Conservation (phyloP, 495 filamentous ascomycete species). For the Cetradonia linearis region DNA sequence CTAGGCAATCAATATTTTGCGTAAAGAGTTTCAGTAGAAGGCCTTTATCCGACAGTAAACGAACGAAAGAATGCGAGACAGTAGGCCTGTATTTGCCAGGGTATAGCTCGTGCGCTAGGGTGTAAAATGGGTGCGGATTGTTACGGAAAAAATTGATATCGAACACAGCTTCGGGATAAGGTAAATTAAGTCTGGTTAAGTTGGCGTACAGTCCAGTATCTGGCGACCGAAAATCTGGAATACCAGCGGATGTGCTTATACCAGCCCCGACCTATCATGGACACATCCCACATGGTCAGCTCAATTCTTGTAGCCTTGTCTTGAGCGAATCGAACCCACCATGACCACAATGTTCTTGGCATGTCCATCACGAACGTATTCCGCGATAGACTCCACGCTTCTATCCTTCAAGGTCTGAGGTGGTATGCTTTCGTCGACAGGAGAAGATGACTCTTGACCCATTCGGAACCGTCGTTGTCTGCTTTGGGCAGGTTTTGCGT, state of each 20-base stretch:
- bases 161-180: slow-evolving; percentile 68
- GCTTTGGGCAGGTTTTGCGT: slow-evolving; percentile 23
- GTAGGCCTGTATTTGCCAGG: slow-evolving; percentile 87
- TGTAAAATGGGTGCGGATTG: slow-evolving; percentile 86
- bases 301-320: background rate
- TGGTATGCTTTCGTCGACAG: slow-evolving; percentile 52
- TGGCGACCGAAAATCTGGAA: slow-evolving; percentile 80
- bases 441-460: slow-evolving; percentile 59
- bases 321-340: slow-evolving; percentile 30
- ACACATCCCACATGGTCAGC: slow-evolving; percentile 8
- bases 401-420: slow-evolving; percentile 56
- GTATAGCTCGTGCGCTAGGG: slow-evolving; percentile 79
- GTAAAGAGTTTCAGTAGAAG: slow-evolving; percentile 81
- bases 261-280: slow-evolving; percentile 38
- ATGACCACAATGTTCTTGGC: slow-evolving; percentile 70
- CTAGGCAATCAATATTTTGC: slow-evolving; percentile 94
- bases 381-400: slow-evolving; percentile 60
- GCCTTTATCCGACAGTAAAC: slow-evolving; percentile 61
- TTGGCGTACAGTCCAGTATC: slow-evolving; percentile 85
- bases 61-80: slow-evolving; percentile 70
- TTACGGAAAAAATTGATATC: slow-evolving; percentile 76
- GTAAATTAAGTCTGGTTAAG: slow-evolving; percentile 69
- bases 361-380: slow-evolving; percentile 58
- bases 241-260: slow-evolving; percentile 72
- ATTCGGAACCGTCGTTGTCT: slow-evolving; percentile 37